A percentile compares a stretch with the other conserved stretches of the same genome.
phyloP scores from a whole-genome alignment of 2,329 filamentous ascomycete species.

The Zalaria obscura region DNA sequence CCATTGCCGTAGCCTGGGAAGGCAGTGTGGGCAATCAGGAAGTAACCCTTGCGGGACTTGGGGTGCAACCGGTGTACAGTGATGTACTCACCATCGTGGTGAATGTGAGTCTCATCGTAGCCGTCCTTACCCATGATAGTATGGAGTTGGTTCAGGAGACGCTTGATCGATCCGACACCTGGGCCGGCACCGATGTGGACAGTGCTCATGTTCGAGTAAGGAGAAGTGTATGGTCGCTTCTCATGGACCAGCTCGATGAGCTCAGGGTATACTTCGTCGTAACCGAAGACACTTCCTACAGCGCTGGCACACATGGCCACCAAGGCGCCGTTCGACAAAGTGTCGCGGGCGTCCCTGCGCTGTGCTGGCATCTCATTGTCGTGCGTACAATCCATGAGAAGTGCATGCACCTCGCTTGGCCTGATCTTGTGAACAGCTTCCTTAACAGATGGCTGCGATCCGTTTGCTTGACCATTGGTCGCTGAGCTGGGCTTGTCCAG shows the following conservation, averaged over 20 bases:
- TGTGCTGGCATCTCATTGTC: constrained; percentile 95
- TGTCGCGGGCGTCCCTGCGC: constrained; percentile 87
- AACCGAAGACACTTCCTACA: constrained; percentile 92
- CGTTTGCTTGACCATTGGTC: constrained; percentile 10
- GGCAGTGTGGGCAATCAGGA: constrained; percentile 89
- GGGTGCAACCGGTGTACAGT: constrained; percentile 94
- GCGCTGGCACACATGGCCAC: constrained; percentile 94
- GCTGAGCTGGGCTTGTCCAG: constrained; percentile 32
- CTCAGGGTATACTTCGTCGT: constrained; percentile 89
- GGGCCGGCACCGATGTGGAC: constrained; percentile 56
- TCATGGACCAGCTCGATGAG: constrained; percentile 90
- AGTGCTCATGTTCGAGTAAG: constrained; percentile 45
- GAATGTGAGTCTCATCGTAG: constrained; percentile 90
- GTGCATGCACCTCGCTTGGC: constrained; percentile 74
- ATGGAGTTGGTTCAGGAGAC: constrained; percentile 87
- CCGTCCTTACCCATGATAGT: constrained; percentile 89
- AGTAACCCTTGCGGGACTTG: constrained; percentile 81
- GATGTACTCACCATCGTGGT: constrained; percentile 91
- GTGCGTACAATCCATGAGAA: constrained; percentile 99
- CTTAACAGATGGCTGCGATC: constrained; percentile 22
- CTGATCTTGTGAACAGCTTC: constrained; percentile 71
- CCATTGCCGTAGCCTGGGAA: constrained; percentile 82
- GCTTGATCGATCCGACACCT: constrained; percentile 84
- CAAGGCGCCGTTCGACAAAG: constrained; percentile 81
- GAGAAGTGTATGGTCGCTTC: constrained; percentile 66